Evolutionary conservation across 345 rosid species (phyloP).

Genomic region (Carallia pectinifolia): DNA sequence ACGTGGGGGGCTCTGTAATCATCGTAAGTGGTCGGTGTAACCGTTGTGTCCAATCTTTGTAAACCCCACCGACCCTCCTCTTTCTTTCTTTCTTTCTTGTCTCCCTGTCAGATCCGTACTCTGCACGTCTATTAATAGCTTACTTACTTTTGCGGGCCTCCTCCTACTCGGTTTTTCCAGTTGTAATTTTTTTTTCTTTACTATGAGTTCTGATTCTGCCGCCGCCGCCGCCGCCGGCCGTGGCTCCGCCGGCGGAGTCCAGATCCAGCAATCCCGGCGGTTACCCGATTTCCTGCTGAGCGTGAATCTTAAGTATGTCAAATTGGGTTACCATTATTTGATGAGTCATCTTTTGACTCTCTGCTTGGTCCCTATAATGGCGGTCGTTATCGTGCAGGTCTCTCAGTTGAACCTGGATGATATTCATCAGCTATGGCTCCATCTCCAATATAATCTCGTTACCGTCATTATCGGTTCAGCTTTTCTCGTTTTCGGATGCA

Average conservation of each 20-base stretch:
- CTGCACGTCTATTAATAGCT: neutral
- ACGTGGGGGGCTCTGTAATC: neutral
- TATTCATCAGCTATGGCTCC: neutral
- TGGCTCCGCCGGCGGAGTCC: neutral
- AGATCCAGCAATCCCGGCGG: slow-evolving; percentile 2
- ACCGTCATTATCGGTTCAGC: neutral
- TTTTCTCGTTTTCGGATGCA: neutral
- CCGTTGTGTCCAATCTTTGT: neutral
- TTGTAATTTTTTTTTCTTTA: neutral
- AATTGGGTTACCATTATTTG: slow-evolving; percentile 12
- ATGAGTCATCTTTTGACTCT: neutral
- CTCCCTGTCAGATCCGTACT: neutral
- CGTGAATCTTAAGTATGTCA: slow-evolving; percentile 6
- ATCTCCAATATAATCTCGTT: neutral
- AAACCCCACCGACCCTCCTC: neutral
- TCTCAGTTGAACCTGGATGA: neutral
- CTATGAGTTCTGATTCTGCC: neutral
- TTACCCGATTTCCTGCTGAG: neutral
- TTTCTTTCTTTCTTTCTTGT: no score
- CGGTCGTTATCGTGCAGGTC: neutral
- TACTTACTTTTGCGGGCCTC: neutral
- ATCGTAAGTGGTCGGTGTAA: neutral
- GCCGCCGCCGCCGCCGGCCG: neutral
- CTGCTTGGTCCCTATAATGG: neutral
- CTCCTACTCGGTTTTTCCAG: neutral